Evolutionary conservation across 371 early-diverging fungal species (phyloP), one percentile per base, ranked within the genome.

Genomic region (Mucor indicus): DNA sequence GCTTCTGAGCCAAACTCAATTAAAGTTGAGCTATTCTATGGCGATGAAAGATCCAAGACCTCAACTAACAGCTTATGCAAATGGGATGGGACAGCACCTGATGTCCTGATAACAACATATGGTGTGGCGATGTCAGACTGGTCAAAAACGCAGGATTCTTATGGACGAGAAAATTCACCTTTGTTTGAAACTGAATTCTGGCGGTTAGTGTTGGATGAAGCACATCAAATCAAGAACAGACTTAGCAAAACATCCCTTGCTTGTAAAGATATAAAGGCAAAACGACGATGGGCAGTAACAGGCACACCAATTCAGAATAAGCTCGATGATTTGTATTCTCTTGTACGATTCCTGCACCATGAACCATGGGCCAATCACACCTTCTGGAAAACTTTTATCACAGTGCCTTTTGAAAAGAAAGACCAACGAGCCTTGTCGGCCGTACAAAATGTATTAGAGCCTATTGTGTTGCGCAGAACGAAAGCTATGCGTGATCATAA

Each of bases 291-390:
- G 88, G 83, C 85, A 0, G 73, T 94, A 1, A 89, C 90, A 2
- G 90, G 89, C 4, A 89, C 89, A 7, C 89, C 89, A 20, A 85
- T 89, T 31, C 79, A 80, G 64, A 84, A 82, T 60, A 87, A 87
- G 50, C 56, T 90, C 10, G 82, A 79, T 46, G 96, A 95, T 62
- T 58, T 95, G 6, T 95, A 77, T 72, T 77, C 92, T 4, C 66
- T 95, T 8, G 80, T 93, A 0, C 79, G 83, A 27, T 95, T 91
- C 55, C 69, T 95, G 15, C 77, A 78, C 20, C 64, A 84, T 12
- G 81, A 85, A 35, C 93, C 91, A 12, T 89, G 86, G 75, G 46
- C 78, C 16, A 75, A 79, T 30, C 79, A 71, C 37, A 67, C 72
- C 3, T 83, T 81, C 43, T 89, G 87, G 87, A 69, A 74, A 5